Conservation (phyloP, 2,329 filamentous ascomycete species). For the Fusarium praegraminearum region DNA sequence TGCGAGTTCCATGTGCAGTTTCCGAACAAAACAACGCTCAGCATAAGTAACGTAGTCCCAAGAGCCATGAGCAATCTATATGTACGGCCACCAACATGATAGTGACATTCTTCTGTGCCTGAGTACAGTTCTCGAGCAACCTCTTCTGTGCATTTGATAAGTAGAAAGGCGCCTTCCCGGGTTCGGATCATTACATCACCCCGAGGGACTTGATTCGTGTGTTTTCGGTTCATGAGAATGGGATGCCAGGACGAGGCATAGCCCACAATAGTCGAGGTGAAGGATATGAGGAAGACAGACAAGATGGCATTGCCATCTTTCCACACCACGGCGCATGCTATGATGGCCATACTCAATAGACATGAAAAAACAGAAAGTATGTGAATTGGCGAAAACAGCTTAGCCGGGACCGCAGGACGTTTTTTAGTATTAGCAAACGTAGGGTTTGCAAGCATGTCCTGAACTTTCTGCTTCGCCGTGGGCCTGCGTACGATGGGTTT, state of each 20-base stretch:
- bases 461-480: slow-evolving; percentile 57
- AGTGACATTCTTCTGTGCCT: slow-evolving; percentile 70
- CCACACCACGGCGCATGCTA: slow-evolving; percentile 57
- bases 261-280: slow-evolving; percentile 66
- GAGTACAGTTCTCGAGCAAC: slow-evolving; percentile 73
- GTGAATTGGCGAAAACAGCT: slow-evolving; percentile 64
- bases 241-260: slow-evolving; percentile 70
- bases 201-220: slow-evolving; percentile 61
- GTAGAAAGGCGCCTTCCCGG: slow-evolving; percentile 69
- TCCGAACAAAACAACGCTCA: slow-evolving; percentile 69
- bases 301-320: slow-evolving; percentile 53
- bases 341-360: slow-evolving; percentile 61
- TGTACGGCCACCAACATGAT: slow-evolving; percentile 59
- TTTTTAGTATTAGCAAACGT: slow-evolving; percentile 54
- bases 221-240: slow-evolving; percentile 63
- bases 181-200: slow-evolving; percentile 73
- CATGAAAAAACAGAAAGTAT: slow-evolving; percentile 65
- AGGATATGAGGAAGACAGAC: slow-evolving; percentile 64
- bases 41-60: slow-evolving; percentile 71
- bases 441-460: slow-evolving; percentile 58
- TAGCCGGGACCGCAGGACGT: slow-evolving; percentile 62
- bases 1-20: slow-evolving; percentile 73
- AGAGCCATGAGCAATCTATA: slow-evolving; percentile 68
- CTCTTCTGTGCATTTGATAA: slow-evolving; percentile 69
- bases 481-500: slow-evolving; percentile 45